These are phyloP conservation scores for Tolypocladium guangdongense DNA, from an alignment of 2,329 filamentous ascomycete species.

Conservation along the genomic window DNA sequence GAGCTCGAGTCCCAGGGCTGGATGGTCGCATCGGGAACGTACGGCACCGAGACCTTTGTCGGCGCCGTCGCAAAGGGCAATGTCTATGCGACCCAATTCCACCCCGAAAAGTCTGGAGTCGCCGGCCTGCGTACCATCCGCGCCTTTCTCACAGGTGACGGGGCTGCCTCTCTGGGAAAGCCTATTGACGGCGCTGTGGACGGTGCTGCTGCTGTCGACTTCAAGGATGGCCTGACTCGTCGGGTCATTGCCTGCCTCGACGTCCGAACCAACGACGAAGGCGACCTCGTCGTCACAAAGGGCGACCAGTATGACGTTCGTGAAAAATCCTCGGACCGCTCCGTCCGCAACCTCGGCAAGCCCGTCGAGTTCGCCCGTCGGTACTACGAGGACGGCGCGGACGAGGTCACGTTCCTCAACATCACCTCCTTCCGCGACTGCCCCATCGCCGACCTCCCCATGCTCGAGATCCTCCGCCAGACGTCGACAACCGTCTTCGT, in stretches of 20 bases:
- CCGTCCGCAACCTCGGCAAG: slow-evolving; percentile 88
- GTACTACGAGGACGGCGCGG: slow-evolving; percentile 94
- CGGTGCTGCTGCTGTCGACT: slow-evolving; percentile 8
- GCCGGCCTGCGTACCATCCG: slow-evolving; percentile 76
- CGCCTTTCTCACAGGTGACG: slow-evolving; percentile 71
- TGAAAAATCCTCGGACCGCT: slow-evolving; percentile 58
- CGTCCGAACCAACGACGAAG: slow-evolving; percentile 85
- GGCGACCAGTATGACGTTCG: slow-evolving; percentile 98
- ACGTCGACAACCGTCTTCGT: slow-evolving; percentile 92
- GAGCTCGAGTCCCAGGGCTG: slow-evolving; percentile 74
- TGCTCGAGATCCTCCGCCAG: slow-evolving; percentile 84
- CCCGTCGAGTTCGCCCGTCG: slow-evolving; percentile 86
- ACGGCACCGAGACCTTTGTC: slow-evolving; percentile 82
- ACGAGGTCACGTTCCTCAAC: slow-evolving; percentile 96
- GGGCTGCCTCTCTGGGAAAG: slow-evolving; percentile 36
- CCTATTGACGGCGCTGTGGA: slow-evolving; percentile 6
- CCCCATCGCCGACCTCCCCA: slow-evolving; percentile 81
- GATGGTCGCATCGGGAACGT: slow-evolving; percentile 82
- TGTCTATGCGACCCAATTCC: slow-evolving; percentile 87
- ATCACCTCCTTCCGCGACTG: slow-evolving; percentile 97
- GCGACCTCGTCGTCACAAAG: slow-evolving; percentile 94
- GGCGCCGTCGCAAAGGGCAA: slow-evolving; percentile 81
- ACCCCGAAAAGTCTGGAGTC: slow-evolving; percentile 92
- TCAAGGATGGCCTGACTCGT: slow-evolving; percentile 66
- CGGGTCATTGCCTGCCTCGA: slow-evolving; percentile 94